Evolutionary conservation across 2,329 filamentous ascomycete genomes (phyloP).

Genomic region (Berkeleyomyces basicola): DNA sequence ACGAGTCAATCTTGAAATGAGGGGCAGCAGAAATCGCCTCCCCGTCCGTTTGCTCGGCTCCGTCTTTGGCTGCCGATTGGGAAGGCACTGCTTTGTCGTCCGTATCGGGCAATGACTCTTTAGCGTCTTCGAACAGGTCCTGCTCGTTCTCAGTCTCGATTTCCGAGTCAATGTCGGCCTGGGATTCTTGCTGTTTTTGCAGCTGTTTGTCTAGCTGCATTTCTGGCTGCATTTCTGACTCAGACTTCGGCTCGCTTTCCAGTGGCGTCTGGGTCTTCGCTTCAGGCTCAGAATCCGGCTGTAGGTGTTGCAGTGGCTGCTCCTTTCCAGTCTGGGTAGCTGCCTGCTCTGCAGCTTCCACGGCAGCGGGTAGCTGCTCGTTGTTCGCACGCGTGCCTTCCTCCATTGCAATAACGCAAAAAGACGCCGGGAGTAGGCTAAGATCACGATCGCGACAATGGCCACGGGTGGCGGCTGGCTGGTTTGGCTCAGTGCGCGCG

Average conservation of each 20-base stretch:
- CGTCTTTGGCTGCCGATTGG: background rate
- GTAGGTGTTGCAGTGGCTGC: background rate
- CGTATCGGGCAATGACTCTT: slow-evolving; percentile 7
- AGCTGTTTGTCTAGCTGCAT: background rate
- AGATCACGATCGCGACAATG: background rate
- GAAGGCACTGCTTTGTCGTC: background rate
- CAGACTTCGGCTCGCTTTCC: background rate
- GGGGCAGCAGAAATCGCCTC: background rate
- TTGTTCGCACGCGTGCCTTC: background rate
- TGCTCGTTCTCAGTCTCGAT: background rate
- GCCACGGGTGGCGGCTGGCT: background rate
- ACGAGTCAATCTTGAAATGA: background rate
- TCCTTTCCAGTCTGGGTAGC: background rate
- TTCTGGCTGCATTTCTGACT: background rate
- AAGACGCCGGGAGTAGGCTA: background rate
- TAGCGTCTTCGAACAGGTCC: slow-evolving; percentile 8
- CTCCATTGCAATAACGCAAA: background rate
- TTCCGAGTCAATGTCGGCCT: background rate
- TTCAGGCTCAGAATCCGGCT: background rate
- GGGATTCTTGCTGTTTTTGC: background rate
- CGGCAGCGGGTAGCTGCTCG: background rate
- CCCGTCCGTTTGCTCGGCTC: background rate
- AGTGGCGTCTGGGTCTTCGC: background rate
- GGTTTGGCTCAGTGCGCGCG: background rate
- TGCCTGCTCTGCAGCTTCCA: background rate